Conservation (phyloP, 352 stramenopile species). For the Pythium grandisporangium region DNA sequence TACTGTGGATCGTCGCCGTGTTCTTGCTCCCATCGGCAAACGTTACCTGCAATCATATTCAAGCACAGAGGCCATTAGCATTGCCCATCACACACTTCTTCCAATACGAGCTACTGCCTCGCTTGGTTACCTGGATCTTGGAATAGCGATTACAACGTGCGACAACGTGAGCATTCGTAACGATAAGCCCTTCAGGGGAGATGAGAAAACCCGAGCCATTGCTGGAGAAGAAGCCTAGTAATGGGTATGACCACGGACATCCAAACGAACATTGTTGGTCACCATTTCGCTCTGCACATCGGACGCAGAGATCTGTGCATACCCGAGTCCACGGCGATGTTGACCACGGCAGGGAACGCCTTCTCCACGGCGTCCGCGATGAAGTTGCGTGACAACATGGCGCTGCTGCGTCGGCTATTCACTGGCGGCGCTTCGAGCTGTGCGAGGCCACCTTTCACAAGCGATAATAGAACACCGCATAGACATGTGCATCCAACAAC, state of each 20-base stretch:
- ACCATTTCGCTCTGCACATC: too few relatives aligned
- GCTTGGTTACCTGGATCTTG: constrained; percentile 68
- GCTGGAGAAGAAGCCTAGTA: constrained; percentile 59
- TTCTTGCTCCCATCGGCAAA: constrained; percentile 79
- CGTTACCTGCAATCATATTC: constrained; percentile 34
- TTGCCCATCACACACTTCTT: too few relatives aligned
- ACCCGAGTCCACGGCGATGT: constrained; percentile 75
- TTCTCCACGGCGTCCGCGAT: constrained; percentile 87
- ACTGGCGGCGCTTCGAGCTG: constrained; percentile 4
- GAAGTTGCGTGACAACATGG: constrained; percentile 70
- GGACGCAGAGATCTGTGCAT: too few relatives aligned
- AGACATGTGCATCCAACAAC: too few relatives aligned
- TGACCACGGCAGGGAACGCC: constrained; percentile 83
- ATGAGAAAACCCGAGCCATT: constrained; percentile 93
- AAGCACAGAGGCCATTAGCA: too few relatives aligned
- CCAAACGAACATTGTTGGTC: too few relatives aligned
- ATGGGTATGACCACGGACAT: too few relatives aligned
- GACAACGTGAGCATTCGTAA: constrained; percentile 92
- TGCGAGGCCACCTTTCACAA: background rate
- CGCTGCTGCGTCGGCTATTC: constrained; percentile 10
- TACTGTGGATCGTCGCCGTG: constrained; percentile 67
- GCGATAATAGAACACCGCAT: too few relatives aligned
- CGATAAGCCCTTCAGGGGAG: constrained; percentile 71
- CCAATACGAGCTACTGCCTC: too few relatives aligned
- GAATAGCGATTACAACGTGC: constrained; percentile 72